These are phyloP conservation scores for Apiosordaria backusii DNA, from an alignment of 495 filamentous ascomycete species.

Conservation along the genomic window DNA sequence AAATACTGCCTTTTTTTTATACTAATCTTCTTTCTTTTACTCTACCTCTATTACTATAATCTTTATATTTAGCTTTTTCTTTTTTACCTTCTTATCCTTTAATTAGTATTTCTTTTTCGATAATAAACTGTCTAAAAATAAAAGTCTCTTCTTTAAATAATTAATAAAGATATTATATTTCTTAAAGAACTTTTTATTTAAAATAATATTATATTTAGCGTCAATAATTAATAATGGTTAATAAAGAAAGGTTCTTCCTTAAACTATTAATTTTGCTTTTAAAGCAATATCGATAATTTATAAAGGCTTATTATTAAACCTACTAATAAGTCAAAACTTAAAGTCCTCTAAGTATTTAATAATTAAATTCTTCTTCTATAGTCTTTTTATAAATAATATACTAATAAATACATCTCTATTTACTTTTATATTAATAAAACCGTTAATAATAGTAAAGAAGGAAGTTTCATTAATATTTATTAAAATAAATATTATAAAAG, in stretches of 20 bases:
- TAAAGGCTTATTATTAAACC: background rate
- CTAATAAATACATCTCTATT: background rate
- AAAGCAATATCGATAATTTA: background rate
- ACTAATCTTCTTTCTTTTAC: background rate
- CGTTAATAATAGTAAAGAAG: background rate
- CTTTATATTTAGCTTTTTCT: background rate
- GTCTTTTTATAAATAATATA: background rate
- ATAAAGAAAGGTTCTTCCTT: background rate
- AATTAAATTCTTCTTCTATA: background rate
- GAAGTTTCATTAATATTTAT: background rate
- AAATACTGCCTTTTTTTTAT: background rate
- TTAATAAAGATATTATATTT: no score
- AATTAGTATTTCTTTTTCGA: background rate
- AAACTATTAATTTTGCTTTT: background rate
- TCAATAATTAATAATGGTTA: no score
- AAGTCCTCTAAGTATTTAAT: background rate
- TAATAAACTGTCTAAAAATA: background rate
- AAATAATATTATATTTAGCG: no score
- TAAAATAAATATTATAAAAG: background rate
- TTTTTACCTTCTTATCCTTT: background rate
- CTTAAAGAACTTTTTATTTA: no score
- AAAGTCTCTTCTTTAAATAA: no score
- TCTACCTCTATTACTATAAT: background rate
- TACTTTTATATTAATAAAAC: background rate
- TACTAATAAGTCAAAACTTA: background rate